phyloP scores from a whole-genome alignment of 257 asterid species.

The Voacanga thouarsii region DNA sequence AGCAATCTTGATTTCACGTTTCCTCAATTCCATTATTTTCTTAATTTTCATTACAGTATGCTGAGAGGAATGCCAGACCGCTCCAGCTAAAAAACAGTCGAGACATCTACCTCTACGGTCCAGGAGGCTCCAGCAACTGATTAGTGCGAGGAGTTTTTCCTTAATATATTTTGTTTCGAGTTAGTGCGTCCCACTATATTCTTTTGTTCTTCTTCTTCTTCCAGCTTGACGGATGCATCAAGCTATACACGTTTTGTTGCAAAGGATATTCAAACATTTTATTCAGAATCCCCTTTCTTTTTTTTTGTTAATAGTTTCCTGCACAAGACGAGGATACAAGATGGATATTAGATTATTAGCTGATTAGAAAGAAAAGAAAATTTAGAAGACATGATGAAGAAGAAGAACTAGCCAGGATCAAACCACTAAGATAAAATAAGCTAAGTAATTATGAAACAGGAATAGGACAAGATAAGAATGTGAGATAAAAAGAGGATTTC shows the following conservation, averaged over 20 bases:
- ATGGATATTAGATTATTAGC: not conserved
- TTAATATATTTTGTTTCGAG: not conserved
- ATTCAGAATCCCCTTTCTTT: not conserved
- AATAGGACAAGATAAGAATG: not conserved
- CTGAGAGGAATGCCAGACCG: slow-evolving; percentile 67
- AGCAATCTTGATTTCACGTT: not conserved
- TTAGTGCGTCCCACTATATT: too few species aligned
- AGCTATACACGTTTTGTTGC: not conserved
- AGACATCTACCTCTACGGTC: slow-evolving; percentile 33
- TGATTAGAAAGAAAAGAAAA: not conserved
- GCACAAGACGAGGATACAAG: not conserved
- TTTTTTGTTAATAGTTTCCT: not conserved
- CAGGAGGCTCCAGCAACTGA: slow-evolving; percentile 9
- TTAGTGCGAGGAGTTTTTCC: not conserved
- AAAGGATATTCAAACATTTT: not conserved
- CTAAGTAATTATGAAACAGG: not conserved
- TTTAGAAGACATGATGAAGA: not conserved
- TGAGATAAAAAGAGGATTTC: not conserved
- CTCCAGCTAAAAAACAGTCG: slow-evolving; percentile 40
- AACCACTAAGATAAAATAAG: not conserved
- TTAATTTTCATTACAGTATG: slow-evolving; percentile 36
- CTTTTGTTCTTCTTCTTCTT: not conserved
- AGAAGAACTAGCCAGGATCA: not conserved
- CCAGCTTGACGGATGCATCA: not conserved
- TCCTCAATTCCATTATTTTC: not conserved